phyloP scores from a whole-genome alignment of 2,329 filamentous ascomycete species.

The Purpureocillium lavendulum region DNA sequence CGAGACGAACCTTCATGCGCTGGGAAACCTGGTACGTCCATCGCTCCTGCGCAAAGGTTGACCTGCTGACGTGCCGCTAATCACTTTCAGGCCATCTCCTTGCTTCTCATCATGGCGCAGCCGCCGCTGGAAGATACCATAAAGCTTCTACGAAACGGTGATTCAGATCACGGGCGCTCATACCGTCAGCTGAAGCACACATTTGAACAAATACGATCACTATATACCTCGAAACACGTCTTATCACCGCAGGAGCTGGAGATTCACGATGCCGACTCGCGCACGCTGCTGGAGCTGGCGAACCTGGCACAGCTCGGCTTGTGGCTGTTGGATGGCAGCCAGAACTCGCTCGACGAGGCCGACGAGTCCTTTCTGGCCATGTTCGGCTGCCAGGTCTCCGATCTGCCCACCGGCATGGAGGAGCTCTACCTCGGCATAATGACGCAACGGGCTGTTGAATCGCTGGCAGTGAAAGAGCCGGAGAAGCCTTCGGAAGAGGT shows the following conservation, averaged over 20 bases:
- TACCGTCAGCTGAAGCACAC: conserved; percentile 22
- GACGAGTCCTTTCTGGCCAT: conserved; percentile 37
- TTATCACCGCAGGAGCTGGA: conserved; percentile 26
- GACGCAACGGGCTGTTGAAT: conserved; percentile 43
- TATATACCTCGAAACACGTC: conserved; percentile 23
- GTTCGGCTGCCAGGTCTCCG: conserved; percentile 36
- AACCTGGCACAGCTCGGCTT: conserved; percentile 39
- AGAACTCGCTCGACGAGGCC: conserved; percentile 30
- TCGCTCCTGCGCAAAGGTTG: too few relatives aligned
- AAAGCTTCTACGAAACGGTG: conserved; percentile 20
- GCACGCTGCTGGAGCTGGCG: conserved; percentile 33
- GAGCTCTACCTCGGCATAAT: conserved; percentile 39
- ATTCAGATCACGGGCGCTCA: conserved; percentile 22
- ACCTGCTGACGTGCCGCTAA: conserved; percentile 6
- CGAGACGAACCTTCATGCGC: conserved; percentile 26
- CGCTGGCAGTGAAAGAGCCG: conserved; percentile 40
- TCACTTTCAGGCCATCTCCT: conserved; percentile 24
- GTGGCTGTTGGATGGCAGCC: conserved; percentile 28
- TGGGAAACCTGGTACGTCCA: conserved; percentile 31
- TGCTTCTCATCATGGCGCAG: conserved; percentile 28
- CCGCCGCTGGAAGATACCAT: conserved; percentile 26
- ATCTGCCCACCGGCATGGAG: conserved; percentile 31
- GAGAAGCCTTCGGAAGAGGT: conserved; percentile 42
- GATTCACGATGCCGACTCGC: conserved; percentile 21
- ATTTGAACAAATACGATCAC: conserved; percentile 22